Evolutionary conservation across 768 basidiomycete species (phyloP).

Genomic region (Cystofilobasidium ferigula): DNA sequence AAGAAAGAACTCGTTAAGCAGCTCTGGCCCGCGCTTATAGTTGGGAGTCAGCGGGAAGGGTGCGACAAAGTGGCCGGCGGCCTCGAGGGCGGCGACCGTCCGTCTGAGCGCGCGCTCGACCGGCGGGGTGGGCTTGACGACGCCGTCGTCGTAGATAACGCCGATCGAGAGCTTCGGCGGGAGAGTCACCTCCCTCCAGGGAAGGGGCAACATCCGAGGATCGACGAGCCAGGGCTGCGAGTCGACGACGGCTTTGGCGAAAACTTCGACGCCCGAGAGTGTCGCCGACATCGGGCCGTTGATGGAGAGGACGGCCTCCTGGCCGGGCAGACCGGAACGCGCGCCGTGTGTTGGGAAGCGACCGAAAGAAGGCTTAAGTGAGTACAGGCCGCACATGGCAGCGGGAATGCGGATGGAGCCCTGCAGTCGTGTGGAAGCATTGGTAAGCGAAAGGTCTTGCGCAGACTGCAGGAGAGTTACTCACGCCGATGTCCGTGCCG

Average conservation of each 20-base stretch:
- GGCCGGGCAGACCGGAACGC: constrained; percentile 29
- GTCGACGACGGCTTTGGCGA: constrained; percentile 55
- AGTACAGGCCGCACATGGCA: constrained; percentile 58
- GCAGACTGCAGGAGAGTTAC: not conserved
- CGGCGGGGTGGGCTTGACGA: constrained; percentile 54
- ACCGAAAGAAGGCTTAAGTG: constrained; percentile 56
- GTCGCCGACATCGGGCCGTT: constrained; percentile 59
- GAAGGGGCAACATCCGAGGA: constrained; percentile 49
- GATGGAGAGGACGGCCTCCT: constrained; percentile 57
- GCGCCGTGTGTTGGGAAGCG: constrained; percentile 44
- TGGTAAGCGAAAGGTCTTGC: not conserved
- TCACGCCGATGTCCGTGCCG: constrained; percentile 7
- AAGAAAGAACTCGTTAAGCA: constrained; percentile 27
- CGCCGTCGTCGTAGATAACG: constrained; percentile 33
- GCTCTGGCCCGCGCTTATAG: not conserved
- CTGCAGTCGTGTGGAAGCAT: not conserved
- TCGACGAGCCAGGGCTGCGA: constrained; percentile 58
- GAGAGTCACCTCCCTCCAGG: constrained; percentile 55
- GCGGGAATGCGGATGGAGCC: constrained; percentile 58
- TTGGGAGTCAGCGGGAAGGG: constrained; percentile 43
- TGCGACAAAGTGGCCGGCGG: constrained; percentile 52
- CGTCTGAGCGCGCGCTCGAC: constrained; percentile 51
- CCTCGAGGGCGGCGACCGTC: constrained; percentile 48
- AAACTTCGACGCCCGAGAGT: constrained; percentile 52
- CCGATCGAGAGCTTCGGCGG: constrained; percentile 46